These are phyloP conservation scores for Moniliophthora roreri DNA, from an alignment of 1,284 basidiomycete genomes.

Conservation along the genomic window DNA sequence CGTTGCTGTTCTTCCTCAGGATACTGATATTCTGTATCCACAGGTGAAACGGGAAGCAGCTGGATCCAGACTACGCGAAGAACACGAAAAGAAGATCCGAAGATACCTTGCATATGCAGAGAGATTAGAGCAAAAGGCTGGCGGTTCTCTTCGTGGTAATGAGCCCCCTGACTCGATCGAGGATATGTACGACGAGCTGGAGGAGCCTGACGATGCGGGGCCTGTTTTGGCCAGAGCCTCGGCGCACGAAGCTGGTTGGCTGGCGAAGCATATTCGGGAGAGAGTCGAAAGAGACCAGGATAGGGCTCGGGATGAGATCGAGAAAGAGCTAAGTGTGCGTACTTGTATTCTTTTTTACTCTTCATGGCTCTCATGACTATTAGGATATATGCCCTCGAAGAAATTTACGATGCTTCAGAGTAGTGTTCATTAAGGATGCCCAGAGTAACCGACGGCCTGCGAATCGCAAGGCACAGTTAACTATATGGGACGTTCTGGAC, in stretches of 20 bases:
- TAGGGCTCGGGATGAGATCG: slow-evolving; percentile 57
- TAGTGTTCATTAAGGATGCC: slow-evolving; percentile 77
- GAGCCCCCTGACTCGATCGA: slow-evolving; percentile 64
- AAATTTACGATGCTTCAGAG: slow-evolving; percentile 78
- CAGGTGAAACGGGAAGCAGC: slow-evolving; percentile 56
- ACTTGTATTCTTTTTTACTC: slow-evolving; percentile 7
- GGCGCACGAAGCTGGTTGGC: slow-evolving; percentile 56
- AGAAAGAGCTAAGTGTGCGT: slow-evolving; percentile 67
- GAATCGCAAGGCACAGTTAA: slow-evolving; percentile 70
- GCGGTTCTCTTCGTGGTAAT: slow-evolving; percentile 40
- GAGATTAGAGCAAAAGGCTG: slow-evolving; percentile 54
- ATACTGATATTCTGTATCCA: slow-evolving; percentile 6
- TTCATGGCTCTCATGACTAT: slow-evolving; percentile 3
- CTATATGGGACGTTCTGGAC: slow-evolving; percentile 78
- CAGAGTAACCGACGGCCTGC: slow-evolving; percentile 47
- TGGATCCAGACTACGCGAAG: slow-evolving; percentile 50
- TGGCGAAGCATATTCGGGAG: slow-evolving; percentile 57
- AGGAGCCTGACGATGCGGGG: slow-evolving; percentile 47
- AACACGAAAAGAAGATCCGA: slow-evolving; percentile 51
- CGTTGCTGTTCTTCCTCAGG: not conserved
- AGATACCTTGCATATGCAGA: slow-evolving; percentile 54
- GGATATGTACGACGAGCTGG: slow-evolving; percentile 63
- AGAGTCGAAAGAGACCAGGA: slow-evolving; percentile 52
- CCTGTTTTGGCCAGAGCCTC: slow-evolving; percentile 41
- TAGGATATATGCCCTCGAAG: slow-evolving; percentile 77